Percentiles rank a stretch among this genome's conserved stretches.
Conservation (phyloP, 1,284 basidiomycete species). For the Fomitopsis pinicola region DNA sequence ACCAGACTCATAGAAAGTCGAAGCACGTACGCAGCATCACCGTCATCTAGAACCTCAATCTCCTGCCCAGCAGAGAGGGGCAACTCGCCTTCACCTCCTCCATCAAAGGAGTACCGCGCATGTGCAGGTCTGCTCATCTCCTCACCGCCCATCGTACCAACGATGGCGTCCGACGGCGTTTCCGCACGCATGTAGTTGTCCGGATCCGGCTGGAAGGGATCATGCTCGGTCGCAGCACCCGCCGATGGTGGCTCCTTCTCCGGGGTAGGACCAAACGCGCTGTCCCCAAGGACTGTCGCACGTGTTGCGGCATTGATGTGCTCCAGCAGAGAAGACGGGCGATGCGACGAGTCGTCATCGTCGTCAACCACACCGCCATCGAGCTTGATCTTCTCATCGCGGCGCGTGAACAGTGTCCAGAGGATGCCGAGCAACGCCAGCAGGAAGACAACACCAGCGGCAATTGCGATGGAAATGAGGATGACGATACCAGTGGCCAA, state of each 20-base stretch:
- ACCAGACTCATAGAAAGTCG: no score
- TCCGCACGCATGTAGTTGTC: slow-evolving; percentile 73
- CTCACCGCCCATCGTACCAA: slow-evolving; percentile 57
- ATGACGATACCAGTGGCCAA: slow-evolving; percentile 92
- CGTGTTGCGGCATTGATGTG: slow-evolving; percentile 87
- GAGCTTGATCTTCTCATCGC: slow-evolving; percentile 65
- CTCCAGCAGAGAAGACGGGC: slow-evolving; percentile 76
- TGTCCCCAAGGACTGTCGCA: slow-evolving; percentile 66
- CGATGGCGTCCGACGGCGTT: slow-evolving; percentile 71
- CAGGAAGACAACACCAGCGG: slow-evolving; percentile 92
- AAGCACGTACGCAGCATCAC: slow-evolving; percentile 67
- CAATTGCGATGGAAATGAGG: slow-evolving; percentile 94
- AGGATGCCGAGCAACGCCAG: slow-evolving; percentile 86
- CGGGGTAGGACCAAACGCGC: slow-evolving; percentile 43
- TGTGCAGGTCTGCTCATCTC: slow-evolving; percentile 69
- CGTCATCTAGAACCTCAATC: slow-evolving; percentile 74
- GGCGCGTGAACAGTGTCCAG: slow-evolving; percentile 82
- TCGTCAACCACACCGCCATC: slow-evolving; percentile 60
- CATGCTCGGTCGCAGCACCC: slow-evolving; percentile 34
- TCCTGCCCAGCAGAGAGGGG: slow-evolving; percentile 66
- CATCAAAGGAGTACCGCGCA: slow-evolving; percentile 78
- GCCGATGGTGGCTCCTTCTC: slow-evolving; percentile 49
- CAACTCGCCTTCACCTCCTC: slow-evolving; percentile 72
- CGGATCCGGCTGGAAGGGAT: slow-evolving; percentile 67
- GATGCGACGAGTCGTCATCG: slow-evolving; percentile 70